Conservation (phyloP, 345 rosid species). For the Populus simonii region DNA sequence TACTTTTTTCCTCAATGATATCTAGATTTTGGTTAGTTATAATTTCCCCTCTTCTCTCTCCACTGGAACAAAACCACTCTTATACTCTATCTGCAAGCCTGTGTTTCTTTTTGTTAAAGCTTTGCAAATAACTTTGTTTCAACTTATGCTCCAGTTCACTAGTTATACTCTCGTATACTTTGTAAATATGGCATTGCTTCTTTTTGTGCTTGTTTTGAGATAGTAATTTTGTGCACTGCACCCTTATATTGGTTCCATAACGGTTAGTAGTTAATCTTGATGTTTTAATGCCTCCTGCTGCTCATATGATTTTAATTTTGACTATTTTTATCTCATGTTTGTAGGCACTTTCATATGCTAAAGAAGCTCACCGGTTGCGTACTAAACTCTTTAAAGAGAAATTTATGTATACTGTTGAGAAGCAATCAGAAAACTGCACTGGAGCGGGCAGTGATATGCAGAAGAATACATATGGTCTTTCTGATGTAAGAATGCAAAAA, state of each 20-base stretch:
- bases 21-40: too few species aligned
- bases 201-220: too few species aligned
- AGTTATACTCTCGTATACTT: too few species aligned
- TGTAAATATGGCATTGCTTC: too few species aligned
- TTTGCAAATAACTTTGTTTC: too few species aligned
- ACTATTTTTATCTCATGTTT: constrained; percentile 8
- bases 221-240: too few species aligned
- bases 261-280: neutral
- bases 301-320: neutral
- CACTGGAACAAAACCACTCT: too few species aligned
- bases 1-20: neutral
- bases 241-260: too few species aligned
- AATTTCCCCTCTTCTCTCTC: too few species aligned
- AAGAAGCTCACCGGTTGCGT: constrained; percentile 70
- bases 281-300: neutral
- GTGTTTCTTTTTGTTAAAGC: too few species aligned
- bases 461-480: constrained; percentile 38
- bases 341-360: constrained; percentile 81
- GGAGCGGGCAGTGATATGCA: constrained; percentile 41
- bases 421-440: constrained; percentile 36
- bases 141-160: too few species aligned
- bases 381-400: constrained; percentile 67
- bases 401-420: constrained; percentile 61
- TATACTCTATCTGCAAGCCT: too few species aligned
- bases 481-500: constrained; percentile 41